These are phyloP conservation scores for Paramecium caudatum DNA, from an alignment of 73 alveolate genomes.

Conservation along the genomic window DNA sequence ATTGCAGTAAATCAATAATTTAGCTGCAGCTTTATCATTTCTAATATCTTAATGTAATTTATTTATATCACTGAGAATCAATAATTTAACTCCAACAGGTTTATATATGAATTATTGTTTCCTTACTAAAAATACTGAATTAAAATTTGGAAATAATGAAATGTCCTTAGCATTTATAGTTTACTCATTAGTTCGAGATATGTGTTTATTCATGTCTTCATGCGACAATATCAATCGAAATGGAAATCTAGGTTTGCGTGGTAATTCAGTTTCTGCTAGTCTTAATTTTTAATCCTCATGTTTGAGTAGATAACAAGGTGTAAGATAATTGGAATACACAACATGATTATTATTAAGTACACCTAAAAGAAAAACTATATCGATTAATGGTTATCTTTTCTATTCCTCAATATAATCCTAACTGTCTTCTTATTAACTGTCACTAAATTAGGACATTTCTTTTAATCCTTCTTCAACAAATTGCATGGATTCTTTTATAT, in stretches of 20 bases:
- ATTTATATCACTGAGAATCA: not conserved
- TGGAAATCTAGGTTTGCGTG: not conserved
- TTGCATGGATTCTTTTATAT: not conserved
- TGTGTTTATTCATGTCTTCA: conserved; percentile 65
- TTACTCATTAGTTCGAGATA: conserved; percentile 45
- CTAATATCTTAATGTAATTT: conserved; percentile 9
- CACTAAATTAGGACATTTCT: not conserved
- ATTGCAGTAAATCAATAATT: conserved; percentile 1
- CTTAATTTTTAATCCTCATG: not conserved
- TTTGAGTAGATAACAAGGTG: conserved; percentile 10
- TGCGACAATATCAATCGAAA: conserved; percentile 5
- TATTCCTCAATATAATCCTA: not conserved
- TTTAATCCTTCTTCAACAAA: conserved; percentile 22
- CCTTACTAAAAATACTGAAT: conserved; percentile 31
- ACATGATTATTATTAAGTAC: not conserved
- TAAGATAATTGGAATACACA: not conserved
- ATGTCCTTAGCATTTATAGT: conserved; percentile 42
- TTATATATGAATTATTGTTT: not conserved
- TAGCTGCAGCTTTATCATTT: not conserved
- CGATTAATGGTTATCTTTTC: not conserved
- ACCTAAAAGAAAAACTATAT: conserved; percentile 9
- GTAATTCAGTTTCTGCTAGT: not conserved
- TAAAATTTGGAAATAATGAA: conserved; percentile 11
- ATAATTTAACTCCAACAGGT: conserved; percentile 17
- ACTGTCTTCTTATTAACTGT: not conserved